Evolutionary conservation across 371 early-diverging fungal species (phyloP).

Genomic region (Basidiobolus heterosporus): DNA sequence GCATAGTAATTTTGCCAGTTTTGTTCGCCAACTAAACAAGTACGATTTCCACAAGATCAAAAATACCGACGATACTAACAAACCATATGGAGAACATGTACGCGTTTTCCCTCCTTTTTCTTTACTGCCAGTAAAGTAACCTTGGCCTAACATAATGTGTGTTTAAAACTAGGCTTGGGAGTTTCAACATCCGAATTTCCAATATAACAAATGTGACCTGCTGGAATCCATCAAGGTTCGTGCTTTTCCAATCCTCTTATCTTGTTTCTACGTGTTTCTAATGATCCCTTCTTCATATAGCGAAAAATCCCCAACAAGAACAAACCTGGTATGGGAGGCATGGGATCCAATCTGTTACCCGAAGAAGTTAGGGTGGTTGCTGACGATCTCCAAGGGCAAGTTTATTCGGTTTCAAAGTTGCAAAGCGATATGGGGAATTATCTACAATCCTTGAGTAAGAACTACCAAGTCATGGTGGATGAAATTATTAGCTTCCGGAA

Average conservation of each 20-base stretch:
- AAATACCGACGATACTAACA: slow-evolving; percentile 29
- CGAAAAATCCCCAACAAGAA: too few species aligned
- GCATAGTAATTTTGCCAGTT: slow-evolving; percentile 69
- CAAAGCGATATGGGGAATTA: slow-evolving; percentile 25
- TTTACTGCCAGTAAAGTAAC: background rate
- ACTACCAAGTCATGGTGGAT: slow-evolving; percentile 30
- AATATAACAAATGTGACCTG: slow-evolving; percentile 36
- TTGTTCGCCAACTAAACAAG: slow-evolving; percentile 92
- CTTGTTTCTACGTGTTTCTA: too few species aligned
- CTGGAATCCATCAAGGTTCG: slow-evolving; percentile 32
- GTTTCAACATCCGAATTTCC: slow-evolving; percentile 60
- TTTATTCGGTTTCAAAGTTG: slow-evolving; percentile 12
- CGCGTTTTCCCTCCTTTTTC: background rate
- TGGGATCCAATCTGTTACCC: too few species aligned
- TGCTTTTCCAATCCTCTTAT: too few species aligned
- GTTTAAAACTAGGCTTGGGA: slow-evolving; percentile 44
- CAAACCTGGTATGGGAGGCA: too few species aligned
- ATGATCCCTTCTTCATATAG: too few species aligned
- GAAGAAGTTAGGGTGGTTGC: too few species aligned
- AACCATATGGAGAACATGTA: slow-evolving; percentile 46
- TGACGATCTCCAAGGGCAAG: slow-evolving; percentile 3
- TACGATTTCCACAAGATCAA: slow-evolving; percentile 87
- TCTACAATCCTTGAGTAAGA: slow-evolving; percentile 9
- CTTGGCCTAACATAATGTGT: background rate
- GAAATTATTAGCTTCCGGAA: slow-evolving; percentile 37